Conservation (phyloP, 1,284 basidiomycete genomes). For the Mycosarcoma mackinlayi region DNA sequence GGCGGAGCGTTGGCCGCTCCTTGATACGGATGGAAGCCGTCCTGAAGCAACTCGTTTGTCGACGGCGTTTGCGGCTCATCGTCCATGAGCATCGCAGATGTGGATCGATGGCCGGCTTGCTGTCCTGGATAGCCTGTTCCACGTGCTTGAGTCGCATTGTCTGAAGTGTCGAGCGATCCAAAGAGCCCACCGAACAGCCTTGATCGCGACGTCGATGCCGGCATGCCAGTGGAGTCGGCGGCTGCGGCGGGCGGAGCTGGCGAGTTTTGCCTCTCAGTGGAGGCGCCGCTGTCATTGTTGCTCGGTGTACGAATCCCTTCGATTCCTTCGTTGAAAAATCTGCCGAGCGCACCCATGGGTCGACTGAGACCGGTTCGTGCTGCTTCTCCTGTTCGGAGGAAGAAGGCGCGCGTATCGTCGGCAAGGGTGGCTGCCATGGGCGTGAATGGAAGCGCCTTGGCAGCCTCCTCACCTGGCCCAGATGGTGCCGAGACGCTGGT, state of each 20-base stretch:
- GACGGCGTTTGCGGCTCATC: constrained; percentile 50
- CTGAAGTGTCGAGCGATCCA: constrained; percentile 33
- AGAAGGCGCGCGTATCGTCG: constrained; percentile 65
- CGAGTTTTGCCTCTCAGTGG: constrained; percentile 42
- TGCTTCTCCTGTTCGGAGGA: constrained; percentile 66
- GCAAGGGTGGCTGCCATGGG: constrained; percentile 57
- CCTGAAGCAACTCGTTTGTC: constrained; percentile 35
- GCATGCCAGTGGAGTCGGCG: constrained; percentile 9
- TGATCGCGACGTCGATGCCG: constrained; percentile 41
- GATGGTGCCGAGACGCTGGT: constrained; percentile 47
- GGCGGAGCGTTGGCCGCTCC: constrained; percentile 41
- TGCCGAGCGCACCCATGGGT: constrained; percentile 63
- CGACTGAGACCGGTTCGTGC: constrained; percentile 59
- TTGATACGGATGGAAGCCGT: constrained; percentile 39
- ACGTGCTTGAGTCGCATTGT: constrained; percentile 13
- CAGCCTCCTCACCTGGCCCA: constrained; percentile 51
- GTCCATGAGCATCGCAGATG: constrained; percentile 26
- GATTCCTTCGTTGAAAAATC: constrained; percentile 63
- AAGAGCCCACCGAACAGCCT: constrained; percentile 47
- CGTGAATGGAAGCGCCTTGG: constrained; percentile 46
- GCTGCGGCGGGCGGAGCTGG: constrained; percentile 18
- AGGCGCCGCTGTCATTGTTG: constrained; percentile 42
- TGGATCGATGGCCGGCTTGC: constrained; percentile 15
- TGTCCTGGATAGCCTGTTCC: constrained; percentile 21
- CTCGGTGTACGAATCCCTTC: constrained; percentile 60